Evolutionary conservation across 768 basidiomycete species (phyloP), one percentile per base, ranked within the genome.

Genomic region (Lactarius pseudohatsudake): DNA sequence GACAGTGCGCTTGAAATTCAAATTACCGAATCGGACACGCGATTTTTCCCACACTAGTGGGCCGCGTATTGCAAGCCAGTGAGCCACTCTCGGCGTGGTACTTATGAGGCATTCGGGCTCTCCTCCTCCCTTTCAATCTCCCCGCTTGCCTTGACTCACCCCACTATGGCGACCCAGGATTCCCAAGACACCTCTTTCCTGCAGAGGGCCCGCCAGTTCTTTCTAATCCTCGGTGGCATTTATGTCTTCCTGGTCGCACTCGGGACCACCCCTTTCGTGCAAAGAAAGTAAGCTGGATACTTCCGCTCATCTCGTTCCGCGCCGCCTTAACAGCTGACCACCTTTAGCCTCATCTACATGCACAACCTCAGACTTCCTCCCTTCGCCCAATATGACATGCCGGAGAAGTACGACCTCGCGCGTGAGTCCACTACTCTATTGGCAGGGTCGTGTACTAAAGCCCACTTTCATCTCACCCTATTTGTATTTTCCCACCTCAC

Each of bases 351-450:
- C 9, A 61, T 88, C 50, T 96, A 88, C 75, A 76, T 92, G 69
- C 87, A 97, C 72, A 81, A 81, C 16, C 57, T 94, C 56, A 84
- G 77, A 64, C 69, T 87, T 28, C 93, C 94, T 6, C 78, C 83
- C 63, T 82, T 81, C 65, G 84, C 87, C 0, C 79, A 86, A 36
- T 94, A 84, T 70, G 80, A 85, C 62, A 71, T 77, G 8, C 95
- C 95, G 1, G 91, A 92, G 74, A 82, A 77, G 69, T 92, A 92
- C 74, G 91, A 92, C 1, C 79, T 96, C 62, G 87, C 94, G 34
- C 92, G 92, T 94, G 74, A 71, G 85, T 78, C 13, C n/a, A 13
- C 28, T 1, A 41, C 59, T 8, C 32, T 45, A 10, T 13, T 13
- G 3, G 20, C 20, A 3, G 18, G 20, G 45, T 20, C n/a, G 34